Percentiles rank a stretch among this genome's conserved stretches.
Evolutionary conservation across 2,329 filamentous ascomycete species (phyloP).

Genomic region (Aspergillus sojae): DNA sequence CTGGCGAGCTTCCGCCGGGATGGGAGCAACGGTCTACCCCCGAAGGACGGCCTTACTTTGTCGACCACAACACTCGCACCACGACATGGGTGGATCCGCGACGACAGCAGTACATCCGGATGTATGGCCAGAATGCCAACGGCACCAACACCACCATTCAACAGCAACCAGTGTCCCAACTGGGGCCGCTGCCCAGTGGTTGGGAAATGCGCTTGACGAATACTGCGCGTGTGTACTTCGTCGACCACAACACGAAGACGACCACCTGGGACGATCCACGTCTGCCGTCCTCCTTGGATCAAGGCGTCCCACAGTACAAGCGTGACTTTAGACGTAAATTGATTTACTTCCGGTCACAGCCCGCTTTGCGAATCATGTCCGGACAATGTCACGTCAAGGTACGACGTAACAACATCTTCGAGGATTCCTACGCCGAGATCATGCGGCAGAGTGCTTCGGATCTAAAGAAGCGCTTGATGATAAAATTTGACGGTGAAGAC

Average conservation of each 20-base stretch:
- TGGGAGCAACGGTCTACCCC: constrained; percentile 98
- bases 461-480: constrained; percentile 98
- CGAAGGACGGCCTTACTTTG: constrained; percentile 93
- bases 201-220: constrained; percentile 99
- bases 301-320: constrained; percentile 99
- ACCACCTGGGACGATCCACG: constrained; percentile 98
- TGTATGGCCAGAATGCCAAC: constrained; percentile 87
- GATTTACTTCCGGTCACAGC: constrained; percentile 98
- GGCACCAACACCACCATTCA: constrained; percentile 82
- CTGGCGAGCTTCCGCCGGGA: constrained; percentile 88
- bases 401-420: constrained; percentile 93
- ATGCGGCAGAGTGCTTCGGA: constrained; percentile 94
- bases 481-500: constrained; percentile 98
- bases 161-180: constrained; percentile 94
- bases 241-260: constrained; percentile 99
- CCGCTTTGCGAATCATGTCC: constrained; percentile 89
- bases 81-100: constrained; percentile 98
- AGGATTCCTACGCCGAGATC: constrained; percentile 98
- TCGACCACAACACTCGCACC: constrained; percentile 96
- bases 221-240: constrained; percentile 96
- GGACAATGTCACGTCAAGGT: constrained; percentile 99
- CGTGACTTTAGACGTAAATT: constrained; percentile 96
- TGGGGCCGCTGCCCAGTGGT: constrained; percentile 91
- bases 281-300: constrained; percentile 91
- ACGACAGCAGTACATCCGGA: constrained; percentile 95